Evolutionary conservation across 208 protist species (phyloP).

Genomic region (Crithidia thermophila): DNA sequence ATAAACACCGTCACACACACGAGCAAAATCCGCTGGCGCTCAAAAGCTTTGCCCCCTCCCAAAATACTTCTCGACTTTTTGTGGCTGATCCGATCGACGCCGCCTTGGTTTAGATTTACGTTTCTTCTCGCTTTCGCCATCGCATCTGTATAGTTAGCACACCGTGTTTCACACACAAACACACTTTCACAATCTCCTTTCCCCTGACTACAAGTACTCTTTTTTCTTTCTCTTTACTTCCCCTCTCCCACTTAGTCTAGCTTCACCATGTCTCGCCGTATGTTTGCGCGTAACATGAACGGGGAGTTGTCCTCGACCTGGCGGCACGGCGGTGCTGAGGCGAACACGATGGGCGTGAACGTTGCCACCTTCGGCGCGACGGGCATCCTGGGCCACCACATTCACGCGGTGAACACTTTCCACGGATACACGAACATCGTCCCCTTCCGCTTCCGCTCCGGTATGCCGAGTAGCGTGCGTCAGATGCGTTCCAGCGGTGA

Average conservation of each 20-base stretch:
- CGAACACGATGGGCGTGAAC: constrained; percentile 86
- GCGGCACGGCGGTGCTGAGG: constrained; percentile 74
- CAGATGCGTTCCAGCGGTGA: constrained; percentile 75
- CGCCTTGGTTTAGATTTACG: no score
- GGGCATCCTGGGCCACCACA: constrained; percentile 78
- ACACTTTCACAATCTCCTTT: no score
- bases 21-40: no score
- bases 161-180: no score
- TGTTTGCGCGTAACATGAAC: constrained; percentile 89
- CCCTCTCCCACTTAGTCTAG: not conserved
- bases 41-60: no score
- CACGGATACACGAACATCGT: constrained; percentile 89
- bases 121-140: no score
- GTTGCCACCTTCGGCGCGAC: constrained; percentile 87
- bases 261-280: constrained; percentile 75
- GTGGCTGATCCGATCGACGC: no score
- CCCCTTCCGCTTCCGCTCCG: constrained; percentile 86
- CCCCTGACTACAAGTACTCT: no score
- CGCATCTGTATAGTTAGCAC: no score
- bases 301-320: constrained; percentile 86
- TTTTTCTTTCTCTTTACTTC: not conserved
- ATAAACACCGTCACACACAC: not conserved
- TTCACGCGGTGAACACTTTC: constrained; percentile 69
- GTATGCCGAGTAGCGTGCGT: constrained; percentile 79
- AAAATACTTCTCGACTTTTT: not conserved